Conservation (phyloP, 1,284 basidiomycete genomes). For the Microbotryomycetes sp. region DNA sequence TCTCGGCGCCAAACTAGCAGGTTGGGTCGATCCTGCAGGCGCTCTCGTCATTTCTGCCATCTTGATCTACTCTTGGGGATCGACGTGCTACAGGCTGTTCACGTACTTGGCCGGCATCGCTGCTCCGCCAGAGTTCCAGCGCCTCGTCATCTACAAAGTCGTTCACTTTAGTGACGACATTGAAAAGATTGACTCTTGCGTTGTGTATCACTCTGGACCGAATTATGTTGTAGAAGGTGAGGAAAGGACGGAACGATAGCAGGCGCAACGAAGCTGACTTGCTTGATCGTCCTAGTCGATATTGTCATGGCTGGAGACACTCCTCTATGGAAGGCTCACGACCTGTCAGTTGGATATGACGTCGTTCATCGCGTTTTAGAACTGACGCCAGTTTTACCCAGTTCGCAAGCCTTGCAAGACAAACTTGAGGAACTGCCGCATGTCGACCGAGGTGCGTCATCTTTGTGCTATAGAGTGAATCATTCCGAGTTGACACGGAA, state of each 20-base stretch:
- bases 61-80: conserved; percentile 35
- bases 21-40: conserved; percentile 79
- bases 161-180: conserved; percentile 82
- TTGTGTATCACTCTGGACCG: conserved; percentile 46
- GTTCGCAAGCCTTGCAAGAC: conserved; percentile 86
- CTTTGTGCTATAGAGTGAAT: background rate
- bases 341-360: conserved; percentile 42
- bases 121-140: conserved; percentile 81
- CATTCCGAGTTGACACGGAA: no score
- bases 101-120: conserved; percentile 82
- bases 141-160: conserved; percentile 81
- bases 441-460: conserved; percentile 60
- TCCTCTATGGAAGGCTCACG: conserved; percentile 85
- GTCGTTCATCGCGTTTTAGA: background rate
- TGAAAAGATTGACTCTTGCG: conserved; percentile 73
- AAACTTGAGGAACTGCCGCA: conserved; percentile 85
- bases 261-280: no score
- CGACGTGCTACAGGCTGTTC: conserved; percentile 72
- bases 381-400: conserved; percentile 8
- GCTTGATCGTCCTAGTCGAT: conserved; percentile 89
- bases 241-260: no score
- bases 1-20: conserved; percentile 74
- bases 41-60: conserved; percentile 61
- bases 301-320: conserved; percentile 86
- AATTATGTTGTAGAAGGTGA: conserved; percentile 50